Conservation (phyloP, 176 grass and related monocot species). For the Phragmites australis region DNA sequence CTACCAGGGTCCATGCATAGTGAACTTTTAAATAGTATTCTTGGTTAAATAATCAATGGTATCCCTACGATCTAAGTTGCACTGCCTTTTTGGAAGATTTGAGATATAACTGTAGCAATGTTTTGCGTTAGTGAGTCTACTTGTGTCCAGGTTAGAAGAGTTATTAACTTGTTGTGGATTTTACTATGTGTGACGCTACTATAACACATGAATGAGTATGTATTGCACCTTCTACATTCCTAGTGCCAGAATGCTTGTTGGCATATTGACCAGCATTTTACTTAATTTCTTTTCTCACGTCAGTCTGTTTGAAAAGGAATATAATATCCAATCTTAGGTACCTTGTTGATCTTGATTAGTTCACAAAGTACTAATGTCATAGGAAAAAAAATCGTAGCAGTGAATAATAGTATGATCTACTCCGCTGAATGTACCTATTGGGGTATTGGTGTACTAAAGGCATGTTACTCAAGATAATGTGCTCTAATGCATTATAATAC, state of each 20-base stretch:
- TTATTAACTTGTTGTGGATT: conserved; percentile 12
- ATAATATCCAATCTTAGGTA: not conserved
- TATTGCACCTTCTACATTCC: not conserved
- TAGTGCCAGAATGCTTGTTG: conserved; percentile 14
- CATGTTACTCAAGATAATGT: conserved; percentile 5
- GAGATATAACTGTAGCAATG: conserved; percentile 1
- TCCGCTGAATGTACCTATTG: not conserved
- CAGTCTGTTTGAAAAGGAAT: not conserved
- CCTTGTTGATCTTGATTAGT: conserved; percentile 18
- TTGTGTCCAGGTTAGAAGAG: not conserved
- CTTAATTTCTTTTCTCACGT: not conserved
- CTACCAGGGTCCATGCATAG: not conserved
- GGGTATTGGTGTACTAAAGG: not conserved
- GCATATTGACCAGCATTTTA: not conserved
- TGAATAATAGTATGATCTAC: not conserved
- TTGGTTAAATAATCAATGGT: not conserved
- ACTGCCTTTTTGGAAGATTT: not conserved
- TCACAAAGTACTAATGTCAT: not conserved
- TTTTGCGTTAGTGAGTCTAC: conserved; percentile 6
- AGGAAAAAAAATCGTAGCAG: not conserved
- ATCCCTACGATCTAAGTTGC: not conserved
- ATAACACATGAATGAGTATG: conserved; percentile 20
- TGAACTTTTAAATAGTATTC: not conserved
- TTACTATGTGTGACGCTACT: not conserved
- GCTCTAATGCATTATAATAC: not conserved